Percentiles rank a stretch among this genome's conserved stretches.
Conservation (phyloP, 2,329 filamentous ascomycete genomes). For the Ceratocystiopsis brevicomis region DNA sequence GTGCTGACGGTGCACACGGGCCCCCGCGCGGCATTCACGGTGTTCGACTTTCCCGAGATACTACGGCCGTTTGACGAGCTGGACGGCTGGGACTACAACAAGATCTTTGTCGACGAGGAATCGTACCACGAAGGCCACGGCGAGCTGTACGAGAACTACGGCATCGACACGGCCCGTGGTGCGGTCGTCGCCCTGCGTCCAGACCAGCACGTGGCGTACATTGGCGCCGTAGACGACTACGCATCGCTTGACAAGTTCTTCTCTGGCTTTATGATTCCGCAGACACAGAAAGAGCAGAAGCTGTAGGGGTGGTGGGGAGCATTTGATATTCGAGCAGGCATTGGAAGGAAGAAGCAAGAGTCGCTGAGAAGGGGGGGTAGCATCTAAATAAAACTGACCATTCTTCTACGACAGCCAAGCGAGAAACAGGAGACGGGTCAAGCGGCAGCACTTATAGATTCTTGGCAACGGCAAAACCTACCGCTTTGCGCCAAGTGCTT, state of each 20-base stretch:
- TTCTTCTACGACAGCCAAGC: too few relatives aligned
- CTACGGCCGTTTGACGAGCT: conserved; percentile 27
- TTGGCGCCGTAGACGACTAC: conserved; percentile 4
- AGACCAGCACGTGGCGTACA: conserved; percentile 40
- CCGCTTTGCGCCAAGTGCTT: too few relatives aligned
- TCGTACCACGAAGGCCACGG: conserved; percentile 34
- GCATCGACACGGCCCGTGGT: conserved; percentile 33
- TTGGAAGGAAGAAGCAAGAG: too few relatives aligned
- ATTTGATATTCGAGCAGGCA: too few relatives aligned
- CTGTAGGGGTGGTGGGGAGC: too few relatives aligned
- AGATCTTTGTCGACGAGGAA: conserved; percentile 34
- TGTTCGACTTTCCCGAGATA: conserved; percentile 28
- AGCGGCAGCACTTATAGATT: too few relatives aligned
- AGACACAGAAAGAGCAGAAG: background rate
- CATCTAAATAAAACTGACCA: too few relatives aligned
- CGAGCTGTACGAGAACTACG: conserved; percentile 35
- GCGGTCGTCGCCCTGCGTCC: conserved; percentile 23
- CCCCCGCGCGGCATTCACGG: conserved; percentile 26
- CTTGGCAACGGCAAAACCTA: too few relatives aligned
- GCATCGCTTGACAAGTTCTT: conserved; percentile 4
- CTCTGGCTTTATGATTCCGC: conserved; percentile 4
- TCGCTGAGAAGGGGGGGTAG: too few relatives aligned
- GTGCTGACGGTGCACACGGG: conserved; percentile 29
- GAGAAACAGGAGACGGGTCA: too few relatives aligned
- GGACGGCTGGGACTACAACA: conserved; percentile 36